Conservation (phyloP, 192 early-diverging fungal genomes). For the Glomus cerebriforme region DNA sequence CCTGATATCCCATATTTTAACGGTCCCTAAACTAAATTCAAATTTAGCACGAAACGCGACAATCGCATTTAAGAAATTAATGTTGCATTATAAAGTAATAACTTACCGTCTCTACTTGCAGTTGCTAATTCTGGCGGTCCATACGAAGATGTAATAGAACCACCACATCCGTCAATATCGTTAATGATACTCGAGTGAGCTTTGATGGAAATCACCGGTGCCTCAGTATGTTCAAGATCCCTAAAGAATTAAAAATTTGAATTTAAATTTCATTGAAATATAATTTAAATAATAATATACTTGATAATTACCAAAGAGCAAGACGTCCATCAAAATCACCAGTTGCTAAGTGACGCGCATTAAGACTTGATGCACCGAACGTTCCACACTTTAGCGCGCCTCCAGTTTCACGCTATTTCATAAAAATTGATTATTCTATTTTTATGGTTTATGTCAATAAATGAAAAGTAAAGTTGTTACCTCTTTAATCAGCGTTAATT, state of each 20-base stretch:
- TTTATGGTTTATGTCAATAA: no score
- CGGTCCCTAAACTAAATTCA: not conserved
- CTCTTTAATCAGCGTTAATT: not conserved
- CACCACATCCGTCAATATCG: not conserved
- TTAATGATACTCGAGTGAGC: not conserved
- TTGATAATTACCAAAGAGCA: not conserved
- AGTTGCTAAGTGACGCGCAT: not conserved
- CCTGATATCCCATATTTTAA: not conserved
- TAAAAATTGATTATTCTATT: not conserved
- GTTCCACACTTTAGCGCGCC: not conserved
- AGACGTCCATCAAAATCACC: not conserved
- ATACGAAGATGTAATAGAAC: not conserved
- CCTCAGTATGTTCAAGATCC: not conserved
- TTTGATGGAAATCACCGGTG: not conserved
- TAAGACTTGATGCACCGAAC: not conserved
- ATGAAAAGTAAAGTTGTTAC: no score
- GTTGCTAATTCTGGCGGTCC: not conserved
- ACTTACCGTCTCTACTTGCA: not conserved
- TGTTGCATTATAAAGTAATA: not conserved
- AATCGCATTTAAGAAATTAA: not conserved
- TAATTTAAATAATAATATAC: not conserved
- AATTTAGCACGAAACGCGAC: not conserved
- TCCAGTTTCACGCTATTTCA: not conserved
- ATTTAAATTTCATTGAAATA: not conserved
- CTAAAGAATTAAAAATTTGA: not conserved